Evolutionary conservation across 495 filamentous ascomycete species (phyloP).

Genomic region (Xylaria sp.): DNA sequence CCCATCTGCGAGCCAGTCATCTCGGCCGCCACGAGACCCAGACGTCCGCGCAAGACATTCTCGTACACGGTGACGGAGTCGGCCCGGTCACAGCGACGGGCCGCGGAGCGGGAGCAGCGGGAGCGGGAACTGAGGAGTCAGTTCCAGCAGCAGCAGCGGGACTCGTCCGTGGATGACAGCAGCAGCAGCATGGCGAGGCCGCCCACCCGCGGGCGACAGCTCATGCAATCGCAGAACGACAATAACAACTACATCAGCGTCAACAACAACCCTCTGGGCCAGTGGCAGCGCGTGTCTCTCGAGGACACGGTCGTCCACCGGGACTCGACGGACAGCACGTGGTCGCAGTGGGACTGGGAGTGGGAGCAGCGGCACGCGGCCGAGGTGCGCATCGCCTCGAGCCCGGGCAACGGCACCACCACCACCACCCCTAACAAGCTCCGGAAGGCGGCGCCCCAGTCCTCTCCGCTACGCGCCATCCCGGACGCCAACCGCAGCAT

Average conservation of each 20-base stretch:
- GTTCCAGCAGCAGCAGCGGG: neutral
- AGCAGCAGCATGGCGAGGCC: no score
- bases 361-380: neutral
- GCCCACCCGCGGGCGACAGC: no score
- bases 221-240: no score
- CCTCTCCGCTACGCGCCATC: constrained; percentile 38
- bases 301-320: constrained; percentile 27
- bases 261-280: neutral
- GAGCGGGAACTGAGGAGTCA: neutral
- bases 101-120: neutral
- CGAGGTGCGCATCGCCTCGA: neutral
- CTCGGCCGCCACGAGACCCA: neutral
- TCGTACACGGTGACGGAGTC: constrained; percentile 26
- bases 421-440: neutral
- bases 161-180: neutral
- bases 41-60: constrained; percentile 26
- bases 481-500: constrained; percentile 49
- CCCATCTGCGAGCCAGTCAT: neutral
- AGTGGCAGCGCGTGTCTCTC: constrained; percentile 18
- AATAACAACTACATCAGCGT: no score
- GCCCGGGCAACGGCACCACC: neutral
- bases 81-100: neutral
- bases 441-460: neutral
- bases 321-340: constrained; percentile 15
- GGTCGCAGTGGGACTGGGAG: constrained; percentile 8